Base-by-base conservation (phyloP, 257 asterid species). In the Penstemon newberryi region DNA sequence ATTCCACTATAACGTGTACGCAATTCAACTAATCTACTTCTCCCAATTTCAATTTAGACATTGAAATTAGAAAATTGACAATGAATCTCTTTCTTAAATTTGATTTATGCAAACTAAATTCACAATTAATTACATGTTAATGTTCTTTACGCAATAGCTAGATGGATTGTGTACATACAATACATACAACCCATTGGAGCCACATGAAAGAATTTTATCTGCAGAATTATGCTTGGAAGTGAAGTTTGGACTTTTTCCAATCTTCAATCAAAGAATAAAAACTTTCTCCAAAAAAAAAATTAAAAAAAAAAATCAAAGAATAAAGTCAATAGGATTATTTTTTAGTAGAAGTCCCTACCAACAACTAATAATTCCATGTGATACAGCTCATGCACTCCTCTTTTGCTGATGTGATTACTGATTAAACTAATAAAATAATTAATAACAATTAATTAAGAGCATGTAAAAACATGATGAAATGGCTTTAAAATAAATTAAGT, bases 311-410 rank as follows among this genome's bases (percentile, higher is more conserved):
- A 25, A 25, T 25, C 33, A 25, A 25, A 25, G 18, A 49, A 47
- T 63, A 46, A 46, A 63, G 56, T 46, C 52, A 19, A 13, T 56
- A 40, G 8, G 39, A 7, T 6, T 7, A 25, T 25, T 25, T 25
- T 25, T 25, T 25, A 25, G 33, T 25, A 15, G 12, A 63, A 61
- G 54, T 62, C 44, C 68, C 68, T 56, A 63, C 68, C 68, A 63
- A 43, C 44, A 59, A 59, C 65, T 63, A 44, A 63, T 63, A 63
- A 45, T 81, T 78, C 70, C 83, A 81, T 66, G 81, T 62, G 77
- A 18, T 56, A 46, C 81, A 78, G 77, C 79, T 78, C 76, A 15
- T 15, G 18, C 18, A 66, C 70, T 53, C 43, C 50, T 57, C 44
- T 62, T 42, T 42, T 43, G 49, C 25, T 77, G 66, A 64, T 66